phyloP scores from a whole-genome alignment of 2,329 filamentous ascomycete genomes.

The Cladobotryum mycophilum region DNA sequence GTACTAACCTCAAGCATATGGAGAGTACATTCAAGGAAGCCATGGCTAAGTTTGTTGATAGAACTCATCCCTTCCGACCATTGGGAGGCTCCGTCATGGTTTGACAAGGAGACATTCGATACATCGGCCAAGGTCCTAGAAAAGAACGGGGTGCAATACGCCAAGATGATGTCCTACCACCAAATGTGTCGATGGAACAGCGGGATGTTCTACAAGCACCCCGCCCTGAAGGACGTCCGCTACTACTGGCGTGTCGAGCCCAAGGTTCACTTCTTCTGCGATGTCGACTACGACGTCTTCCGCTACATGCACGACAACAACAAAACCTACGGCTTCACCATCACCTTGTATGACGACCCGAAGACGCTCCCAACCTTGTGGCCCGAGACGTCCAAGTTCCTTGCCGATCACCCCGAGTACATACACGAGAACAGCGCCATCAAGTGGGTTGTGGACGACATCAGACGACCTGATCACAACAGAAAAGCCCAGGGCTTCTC shows the following conservation, averaged over 20 bases:
- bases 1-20: background rate
- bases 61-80: slow-evolving; percentile 90
- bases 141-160: slow-evolving; percentile 86
- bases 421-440: slow-evolving; percentile 79
- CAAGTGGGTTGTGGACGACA: slow-evolving; percentile 76
- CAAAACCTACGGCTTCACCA: slow-evolving; percentile 98
- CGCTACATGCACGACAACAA: slow-evolving; percentile 97
- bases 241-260: slow-evolving; percentile 99
- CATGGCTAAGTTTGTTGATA: slow-evolving; percentile 27
- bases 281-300: slow-evolving; percentile 97
- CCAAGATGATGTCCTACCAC: slow-evolving; percentile 83
- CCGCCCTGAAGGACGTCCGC: slow-evolving; percentile 70
- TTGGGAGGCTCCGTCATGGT: slow-evolving; percentile 89
- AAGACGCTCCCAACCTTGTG: slow-evolving; percentile 81
- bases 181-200: slow-evolving; percentile 99
- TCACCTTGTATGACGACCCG: slow-evolving; percentile 91
- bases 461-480: slow-evolving; percentile 72
- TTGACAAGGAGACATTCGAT: slow-evolving; percentile 76
- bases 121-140: slow-evolving; percentile 79
- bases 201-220: slow-evolving; percentile 95
- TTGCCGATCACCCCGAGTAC: slow-evolving; percentile 76
- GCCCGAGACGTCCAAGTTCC: slow-evolving; percentile 92
- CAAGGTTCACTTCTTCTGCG: slow-evolving; percentile 98
- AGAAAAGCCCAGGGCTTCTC: slow-evolving; percentile 83
- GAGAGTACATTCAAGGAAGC: background rate